Conservation (phyloP, 805 yeast genomes). For the Hanseniaspora lindneri region DNA sequence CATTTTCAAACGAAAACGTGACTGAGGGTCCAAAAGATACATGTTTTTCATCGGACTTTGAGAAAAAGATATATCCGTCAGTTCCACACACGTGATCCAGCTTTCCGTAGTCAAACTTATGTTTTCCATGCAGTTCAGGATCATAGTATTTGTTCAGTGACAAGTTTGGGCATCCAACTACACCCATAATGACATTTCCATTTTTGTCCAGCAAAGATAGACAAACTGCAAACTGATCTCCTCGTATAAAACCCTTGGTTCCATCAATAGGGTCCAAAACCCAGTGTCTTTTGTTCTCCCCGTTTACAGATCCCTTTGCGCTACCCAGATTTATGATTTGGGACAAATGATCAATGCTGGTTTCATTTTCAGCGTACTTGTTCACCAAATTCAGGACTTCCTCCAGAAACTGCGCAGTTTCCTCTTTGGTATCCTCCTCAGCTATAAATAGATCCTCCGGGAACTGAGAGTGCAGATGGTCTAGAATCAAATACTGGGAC, state of each 20-base stretch:
- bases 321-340: conserved; percentile 67
- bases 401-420: conserved; percentile 38
- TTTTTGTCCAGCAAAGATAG: conserved; percentile 68
- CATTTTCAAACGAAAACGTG: conserved; percentile 25
- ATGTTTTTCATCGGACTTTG: conserved; percentile 26
- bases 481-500: conserved; percentile 84
- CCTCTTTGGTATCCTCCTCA: conserved; percentile 73
- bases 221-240: conserved; percentile 95
- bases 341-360: conserved; percentile 37
- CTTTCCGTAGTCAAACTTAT: conserved; percentile 29
- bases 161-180: conserved; percentile 91
- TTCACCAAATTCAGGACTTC: conserved; percentile 39
- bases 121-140: conserved; percentile 5
- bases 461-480: conserved; percentile 66
- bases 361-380: conserved; percentile 29
- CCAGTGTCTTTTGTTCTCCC: conserved; percentile 59
- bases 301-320: conserved; percentile 63
- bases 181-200: conserved; percentile 78
- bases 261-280: conserved; percentile 98
- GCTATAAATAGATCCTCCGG: conserved; percentile 84
- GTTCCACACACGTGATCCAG: conserved; percentile 22
- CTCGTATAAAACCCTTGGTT: conserved; percentile 88
- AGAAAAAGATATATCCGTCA: conserved; percentile 29
- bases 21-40: conserved; percentile 31
- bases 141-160: conserved; percentile 27